phyloP scores from a whole-genome alignment of 306 rosid genomes.

The apple (Malus domestica) region ASM211411v1 NC_041805.1:25042501-25043000 shows the following conservation, averaged over 20 bases:
- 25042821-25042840: neutral
- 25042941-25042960: neutral
- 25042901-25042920: neutral
- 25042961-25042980: neutral
- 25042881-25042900: neutral
- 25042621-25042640: neutral
- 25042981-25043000: neutral
- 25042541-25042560: neutral
- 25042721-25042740: neutral
- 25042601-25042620: neutral
- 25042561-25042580: neutral
- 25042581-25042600: neutral
- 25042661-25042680: conserved; percentile 12
- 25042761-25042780: conserved; percentile 31
- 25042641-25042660: neutral
- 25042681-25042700: conserved; percentile 10
- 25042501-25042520: neutral
- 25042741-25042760: neutral
- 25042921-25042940: neutral
- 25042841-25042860: neutral
- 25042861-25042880: neutral
- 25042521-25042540: neutral
- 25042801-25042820: conserved; percentile 9
- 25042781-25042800: conserved; percentile 13
- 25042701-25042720: neutral